A percentile compares a stretch with the other conserved stretches of the same genome.
These are phyloP conservation scores for Lobosporangium transversale DNA, from an alignment of 192 early-diverging fungal species.

Conservation along the genomic window DNA sequence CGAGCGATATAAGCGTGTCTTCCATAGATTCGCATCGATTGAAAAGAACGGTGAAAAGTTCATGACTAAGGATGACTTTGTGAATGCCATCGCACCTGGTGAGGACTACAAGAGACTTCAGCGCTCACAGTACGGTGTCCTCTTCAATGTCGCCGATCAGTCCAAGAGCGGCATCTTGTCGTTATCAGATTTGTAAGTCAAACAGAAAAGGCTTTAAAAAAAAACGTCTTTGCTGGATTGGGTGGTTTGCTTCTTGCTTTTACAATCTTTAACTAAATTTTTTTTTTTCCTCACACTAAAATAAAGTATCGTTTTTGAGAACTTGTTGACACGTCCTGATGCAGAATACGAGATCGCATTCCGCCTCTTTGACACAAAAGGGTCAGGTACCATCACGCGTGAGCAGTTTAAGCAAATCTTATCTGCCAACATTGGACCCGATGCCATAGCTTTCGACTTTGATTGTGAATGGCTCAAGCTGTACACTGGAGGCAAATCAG, in stretches of 20 bases:
- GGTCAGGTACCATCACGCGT: constrained; percentile 69
- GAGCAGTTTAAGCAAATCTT: constrained; percentile 76
- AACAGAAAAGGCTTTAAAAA: no score
- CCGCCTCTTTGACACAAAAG: constrained; percentile 69
- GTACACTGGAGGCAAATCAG: constrained; percentile 66
- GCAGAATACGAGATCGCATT: constrained; percentile 81
- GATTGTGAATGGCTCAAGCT: constrained; percentile 79
- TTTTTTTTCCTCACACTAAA: no score
- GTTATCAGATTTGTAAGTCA: constrained; percentile 65
- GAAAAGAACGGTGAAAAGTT: constrained; percentile 60
- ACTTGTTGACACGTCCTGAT: constrained; percentile 69
- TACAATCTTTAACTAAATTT: not conserved
- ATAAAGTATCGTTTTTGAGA: constrained; percentile 66
- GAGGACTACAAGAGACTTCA: constrained; percentile 67
- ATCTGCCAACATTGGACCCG: constrained; percentile 57
- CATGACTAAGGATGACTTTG: constrained; percentile 71
- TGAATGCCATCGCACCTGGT: constrained; percentile 62
- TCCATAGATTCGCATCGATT: constrained; percentile 61
- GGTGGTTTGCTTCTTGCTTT: not conserved
- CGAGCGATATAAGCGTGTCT: constrained; percentile 59
- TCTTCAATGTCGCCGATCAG: constrained; percentile 70
- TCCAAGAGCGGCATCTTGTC: constrained; percentile 59
- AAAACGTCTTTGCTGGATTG: no score
- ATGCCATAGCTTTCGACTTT: constrained; percentile 74
- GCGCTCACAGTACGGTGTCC: constrained; percentile 64